Percentiles rank a stretch among this genome's conserved stretches.
phyloP scores from a whole-genome alignment of 306 rosid genomes.

The Acacia melanoxylon region DNA sequence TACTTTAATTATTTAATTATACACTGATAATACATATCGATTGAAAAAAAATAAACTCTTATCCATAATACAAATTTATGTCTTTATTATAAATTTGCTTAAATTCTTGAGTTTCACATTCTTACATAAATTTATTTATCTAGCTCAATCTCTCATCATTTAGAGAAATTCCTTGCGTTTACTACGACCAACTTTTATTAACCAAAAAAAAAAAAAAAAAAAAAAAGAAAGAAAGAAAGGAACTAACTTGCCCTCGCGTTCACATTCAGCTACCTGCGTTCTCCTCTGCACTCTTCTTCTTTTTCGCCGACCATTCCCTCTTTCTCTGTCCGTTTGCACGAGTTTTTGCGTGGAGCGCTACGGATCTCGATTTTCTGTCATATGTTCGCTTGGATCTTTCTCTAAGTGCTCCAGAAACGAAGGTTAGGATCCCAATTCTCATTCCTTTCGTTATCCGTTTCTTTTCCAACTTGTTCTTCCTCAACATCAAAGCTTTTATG shows the following conservation, averaged over 20 bases:
- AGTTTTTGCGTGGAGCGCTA: not conserved
- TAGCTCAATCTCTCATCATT: too few relatives aligned
- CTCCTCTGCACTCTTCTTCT: not conserved
- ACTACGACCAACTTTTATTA: too few relatives aligned
- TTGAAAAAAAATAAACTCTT: too few relatives aligned
- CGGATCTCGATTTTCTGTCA: constrained; percentile 41
- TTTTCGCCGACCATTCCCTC: not conserved
- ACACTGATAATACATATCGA: too few relatives aligned
- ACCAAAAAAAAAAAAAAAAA: too few relatives aligned
- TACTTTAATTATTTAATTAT: too few relatives aligned
- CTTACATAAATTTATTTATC: too few relatives aligned
- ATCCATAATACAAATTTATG: too few relatives aligned
- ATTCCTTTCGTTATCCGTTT: not conserved
- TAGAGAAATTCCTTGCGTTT: too few relatives aligned
- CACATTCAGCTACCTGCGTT: not conserved
- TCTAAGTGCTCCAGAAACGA: constrained; percentile 29
- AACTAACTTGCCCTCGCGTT: not conserved
- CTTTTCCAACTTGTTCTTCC: not conserved
- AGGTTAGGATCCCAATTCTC: constrained; percentile 33
- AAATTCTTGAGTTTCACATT: too few relatives aligned
- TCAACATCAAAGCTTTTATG: not conserved
- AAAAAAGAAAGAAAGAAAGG: too few relatives aligned
- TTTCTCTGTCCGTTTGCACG: not conserved
- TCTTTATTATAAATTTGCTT: too few relatives aligned
- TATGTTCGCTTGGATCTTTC: constrained; percentile 34